Evolutionary conservation across 768 basidiomycete species (phyloP).

Genomic region (Boletus reticuloceps): DNA sequence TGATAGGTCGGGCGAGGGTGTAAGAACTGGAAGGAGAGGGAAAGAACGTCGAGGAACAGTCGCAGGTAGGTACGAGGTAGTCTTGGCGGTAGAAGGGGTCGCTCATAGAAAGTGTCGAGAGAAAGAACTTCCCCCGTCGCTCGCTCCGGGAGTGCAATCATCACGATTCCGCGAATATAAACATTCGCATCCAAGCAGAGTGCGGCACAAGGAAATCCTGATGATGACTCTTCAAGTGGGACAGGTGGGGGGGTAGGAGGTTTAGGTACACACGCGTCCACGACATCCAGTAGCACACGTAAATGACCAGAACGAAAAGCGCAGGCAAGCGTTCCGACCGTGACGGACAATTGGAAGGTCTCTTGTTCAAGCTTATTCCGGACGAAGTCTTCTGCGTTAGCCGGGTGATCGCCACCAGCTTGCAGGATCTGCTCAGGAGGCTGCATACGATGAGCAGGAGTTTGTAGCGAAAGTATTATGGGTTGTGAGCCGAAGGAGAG

Average conservation of each 20-base stretch:
- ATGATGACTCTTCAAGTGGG: conserved; percentile 9
- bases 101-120: conserved; percentile 47
- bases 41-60: conserved; percentile 42
- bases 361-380: conserved; percentile 23
- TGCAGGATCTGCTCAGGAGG: conserved; percentile 4
- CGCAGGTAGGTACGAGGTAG: conserved; percentile 53
- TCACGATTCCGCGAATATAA: conserved; percentile 43
- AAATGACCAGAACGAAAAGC: conserved; percentile 58
- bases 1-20: conserved; percentile 1
- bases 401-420: conserved; percentile 3
- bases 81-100: conserved; percentile 57
- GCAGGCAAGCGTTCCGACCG: conserved; percentile 52
- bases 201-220: conserved; percentile 18
- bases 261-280: conserved; percentile 32
- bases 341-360: conserved; percentile 39
- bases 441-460: conserved; percentile 34
- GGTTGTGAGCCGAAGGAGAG: conserved; percentile 65
- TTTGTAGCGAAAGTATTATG: conserved; percentile 53
- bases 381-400: conserved; percentile 3
- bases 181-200: conserved; percentile 35
- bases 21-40: conserved; percentile 16
- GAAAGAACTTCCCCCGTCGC: conserved; percentile 4
- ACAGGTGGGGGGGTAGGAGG: conserved; percentile 15
- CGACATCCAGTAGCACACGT: conserved; percentile 43
- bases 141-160: conserved; percentile 44